Evolutionary conservation across 805 yeast genomes (phyloP).

Genomic region (Deakozyma indianensis): DNA sequence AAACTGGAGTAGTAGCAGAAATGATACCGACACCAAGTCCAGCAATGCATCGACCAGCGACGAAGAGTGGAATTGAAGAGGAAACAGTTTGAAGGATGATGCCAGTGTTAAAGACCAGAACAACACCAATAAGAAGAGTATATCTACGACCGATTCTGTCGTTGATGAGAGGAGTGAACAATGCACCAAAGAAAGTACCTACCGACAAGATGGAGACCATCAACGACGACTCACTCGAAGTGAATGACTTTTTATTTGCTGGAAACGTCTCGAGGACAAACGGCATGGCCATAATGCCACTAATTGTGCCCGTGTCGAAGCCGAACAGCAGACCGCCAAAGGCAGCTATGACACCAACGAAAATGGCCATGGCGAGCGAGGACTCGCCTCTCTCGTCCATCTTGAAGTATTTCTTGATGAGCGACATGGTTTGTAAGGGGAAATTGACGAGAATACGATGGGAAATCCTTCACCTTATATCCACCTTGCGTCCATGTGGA

Average conservation of each 20-base stretch:
- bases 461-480: no score
- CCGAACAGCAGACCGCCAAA: constrained; percentile 66
- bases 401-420: no score
- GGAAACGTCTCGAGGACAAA: no score
- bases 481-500: no score
- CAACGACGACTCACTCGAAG: constrained; percentile 18
- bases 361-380: no score
- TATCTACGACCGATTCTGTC: constrained; percentile 47
- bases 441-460: no score
- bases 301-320: constrained; percentile 65
- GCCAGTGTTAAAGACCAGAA: constrained; percentile 39
- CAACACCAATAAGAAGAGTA: constrained; percentile 37
- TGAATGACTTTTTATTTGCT: constrained; percentile 6
- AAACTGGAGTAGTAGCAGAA: constrained; percentile 44
- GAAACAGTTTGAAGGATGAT: constrained; percentile 60
- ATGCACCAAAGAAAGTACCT: constrained; percentile 35
- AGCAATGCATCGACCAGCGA: constrained; percentile 44
- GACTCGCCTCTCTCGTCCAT: no score
- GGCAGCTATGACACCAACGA: no score
- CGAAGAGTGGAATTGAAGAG: constrained; percentile 49
- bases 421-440: no score
- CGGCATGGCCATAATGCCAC: constrained; percentile 47
- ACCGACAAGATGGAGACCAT: constrained; percentile 22
- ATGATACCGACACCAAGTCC: constrained; percentile 17
- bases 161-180: constrained; percentile 42